A percentile compares a stretch with the other conserved stretches of the same genome.
Evolutionary conservation across 2,329 filamentous ascomycete genomes (phyloP).

Genomic region (Neofusicoccum sp.): DNA sequence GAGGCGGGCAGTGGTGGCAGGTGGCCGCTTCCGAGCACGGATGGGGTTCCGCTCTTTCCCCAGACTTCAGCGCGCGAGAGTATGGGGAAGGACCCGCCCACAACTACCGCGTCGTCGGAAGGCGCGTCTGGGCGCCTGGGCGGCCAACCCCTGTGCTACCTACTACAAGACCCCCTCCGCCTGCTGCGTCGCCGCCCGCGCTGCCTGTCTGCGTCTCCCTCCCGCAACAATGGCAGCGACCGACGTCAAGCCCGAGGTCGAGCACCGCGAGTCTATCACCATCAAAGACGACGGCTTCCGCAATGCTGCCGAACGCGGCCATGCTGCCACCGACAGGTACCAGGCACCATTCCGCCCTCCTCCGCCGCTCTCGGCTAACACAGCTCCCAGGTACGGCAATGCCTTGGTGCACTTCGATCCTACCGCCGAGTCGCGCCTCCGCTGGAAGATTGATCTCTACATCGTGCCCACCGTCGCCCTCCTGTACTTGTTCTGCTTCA

Average conservation of each 20-base stretch:
- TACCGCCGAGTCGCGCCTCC: constrained; percentile 56
- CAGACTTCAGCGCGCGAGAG: too few species aligned
- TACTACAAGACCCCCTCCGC: neutral
- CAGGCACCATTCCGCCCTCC: neutral
- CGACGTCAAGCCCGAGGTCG: constrained; percentile 10
- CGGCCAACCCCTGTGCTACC: neutral
- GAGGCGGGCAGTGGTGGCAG: neutral
- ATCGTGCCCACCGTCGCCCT: constrained; percentile 65
- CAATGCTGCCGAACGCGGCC: constrained; percentile 19
- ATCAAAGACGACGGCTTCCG: constrained; percentile 11
- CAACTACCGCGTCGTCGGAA: constrained; percentile 6
- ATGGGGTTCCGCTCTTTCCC: neutral
- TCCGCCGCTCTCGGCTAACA: neutral
- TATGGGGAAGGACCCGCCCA: neutral
- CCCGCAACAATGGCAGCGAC: neutral
- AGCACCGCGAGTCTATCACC: constrained; percentile 1
- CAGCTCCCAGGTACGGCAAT: constrained; percentile 45
- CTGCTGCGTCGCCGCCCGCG: neutral
- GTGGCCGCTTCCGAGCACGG: constrained; percentile 5
- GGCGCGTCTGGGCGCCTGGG: neutral
- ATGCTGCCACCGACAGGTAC: constrained; percentile 19
- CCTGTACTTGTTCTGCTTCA: constrained; percentile 71
- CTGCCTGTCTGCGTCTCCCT: neutral
- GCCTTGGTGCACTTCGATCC: constrained; percentile 56
- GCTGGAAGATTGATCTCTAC: constrained; percentile 64